Conservation (phyloP, 345 rosid species). For the Eucalyptus camaldulensis region DNA sequence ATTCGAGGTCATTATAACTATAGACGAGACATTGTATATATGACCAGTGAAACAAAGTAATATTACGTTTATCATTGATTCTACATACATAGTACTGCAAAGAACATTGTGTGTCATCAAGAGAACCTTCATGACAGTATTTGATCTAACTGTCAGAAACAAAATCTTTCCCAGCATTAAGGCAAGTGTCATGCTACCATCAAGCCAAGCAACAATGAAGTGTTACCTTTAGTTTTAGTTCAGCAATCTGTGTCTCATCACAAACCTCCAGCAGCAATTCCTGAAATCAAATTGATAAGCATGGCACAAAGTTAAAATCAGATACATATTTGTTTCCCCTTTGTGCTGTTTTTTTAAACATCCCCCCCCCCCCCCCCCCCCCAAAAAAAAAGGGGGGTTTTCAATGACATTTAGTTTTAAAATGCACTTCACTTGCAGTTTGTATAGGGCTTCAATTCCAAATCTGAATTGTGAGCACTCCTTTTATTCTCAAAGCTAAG, state of each 20-base stretch:
- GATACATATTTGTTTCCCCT: background rate
- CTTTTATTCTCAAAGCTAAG: background rate
- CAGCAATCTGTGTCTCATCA: slow-evolving; percentile 93
- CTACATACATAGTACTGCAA: background rate
- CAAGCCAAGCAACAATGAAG: background rate
- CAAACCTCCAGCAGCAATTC: slow-evolving; percentile 79
- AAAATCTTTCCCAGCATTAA: background rate
- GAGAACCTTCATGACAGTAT: background rate
- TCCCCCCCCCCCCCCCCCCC: no score
- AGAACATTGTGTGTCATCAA: background rate
- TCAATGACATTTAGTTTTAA: background rate
- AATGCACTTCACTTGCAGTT: background rate
- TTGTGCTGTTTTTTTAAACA: background rate
- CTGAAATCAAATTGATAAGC: slow-evolving; percentile 11
- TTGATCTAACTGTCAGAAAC: background rate
- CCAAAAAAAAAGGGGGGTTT: background rate
- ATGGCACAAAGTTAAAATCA: background rate
- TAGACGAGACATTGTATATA: background rate
- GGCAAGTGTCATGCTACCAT: background rate
- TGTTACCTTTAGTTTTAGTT: slow-evolving; percentile 76
- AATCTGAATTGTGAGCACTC: background rate
- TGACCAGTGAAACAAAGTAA: background rate
- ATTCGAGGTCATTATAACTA: background rate
- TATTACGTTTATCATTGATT: background rate
- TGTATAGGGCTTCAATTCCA: background rate